Evolutionary conservation across 768 basidiomycete species (phyloP).

Genomic region (Auriculariales sp.): DNA sequence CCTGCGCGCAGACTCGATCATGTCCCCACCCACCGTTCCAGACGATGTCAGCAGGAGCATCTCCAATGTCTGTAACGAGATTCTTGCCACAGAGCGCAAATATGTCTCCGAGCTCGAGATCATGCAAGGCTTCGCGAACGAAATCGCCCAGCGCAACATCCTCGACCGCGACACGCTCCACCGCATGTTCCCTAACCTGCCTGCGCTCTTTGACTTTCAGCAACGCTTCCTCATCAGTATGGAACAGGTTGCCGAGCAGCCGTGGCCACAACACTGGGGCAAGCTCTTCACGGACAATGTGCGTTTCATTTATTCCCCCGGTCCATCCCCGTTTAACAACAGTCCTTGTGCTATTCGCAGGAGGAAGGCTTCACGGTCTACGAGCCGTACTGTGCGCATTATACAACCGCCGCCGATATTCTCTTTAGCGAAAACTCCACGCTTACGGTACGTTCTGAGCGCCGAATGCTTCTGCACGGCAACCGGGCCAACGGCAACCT

Average conservation of each 20-base stretch:
- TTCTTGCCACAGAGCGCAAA: constrained; percentile 89
- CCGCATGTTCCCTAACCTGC: constrained; percentile 85
- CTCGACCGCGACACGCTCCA: constrained; percentile 94
- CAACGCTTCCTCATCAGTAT: constrained; percentile 83
- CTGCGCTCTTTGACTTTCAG: constrained; percentile 93
- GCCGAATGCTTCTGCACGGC: constrained; percentile 1
- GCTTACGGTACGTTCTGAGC: constrained; percentile 48
- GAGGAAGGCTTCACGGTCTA: constrained; percentile 94
- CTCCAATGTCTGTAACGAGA: constrained; percentile 70
- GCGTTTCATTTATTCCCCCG: constrained; percentile 27
- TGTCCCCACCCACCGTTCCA: constrained; percentile 5
- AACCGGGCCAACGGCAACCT: constrained; percentile 1
- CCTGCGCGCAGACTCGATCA: constrained; percentile 6
- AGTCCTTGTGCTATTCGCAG: constrained; percentile 27
- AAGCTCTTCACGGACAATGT: constrained; percentile 71
- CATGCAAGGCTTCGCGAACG: constrained; percentile 90
- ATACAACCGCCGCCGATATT: constrained; percentile 73
- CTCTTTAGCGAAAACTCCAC: constrained; percentile 78
- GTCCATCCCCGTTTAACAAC: constrained; percentile 1
- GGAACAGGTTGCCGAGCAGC: constrained; percentile 69
- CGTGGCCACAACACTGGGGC: constrained; percentile 83
- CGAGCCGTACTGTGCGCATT: constrained; percentile 95
- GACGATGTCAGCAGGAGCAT: constrained; percentile 38
- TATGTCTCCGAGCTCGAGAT: constrained; percentile 94
- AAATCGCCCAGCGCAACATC: constrained; percentile 64